These are phyloP conservation scores for Cardamine occulta DNA, from an alignment of 345 rosid species.

Conservation along the genomic window DNA sequence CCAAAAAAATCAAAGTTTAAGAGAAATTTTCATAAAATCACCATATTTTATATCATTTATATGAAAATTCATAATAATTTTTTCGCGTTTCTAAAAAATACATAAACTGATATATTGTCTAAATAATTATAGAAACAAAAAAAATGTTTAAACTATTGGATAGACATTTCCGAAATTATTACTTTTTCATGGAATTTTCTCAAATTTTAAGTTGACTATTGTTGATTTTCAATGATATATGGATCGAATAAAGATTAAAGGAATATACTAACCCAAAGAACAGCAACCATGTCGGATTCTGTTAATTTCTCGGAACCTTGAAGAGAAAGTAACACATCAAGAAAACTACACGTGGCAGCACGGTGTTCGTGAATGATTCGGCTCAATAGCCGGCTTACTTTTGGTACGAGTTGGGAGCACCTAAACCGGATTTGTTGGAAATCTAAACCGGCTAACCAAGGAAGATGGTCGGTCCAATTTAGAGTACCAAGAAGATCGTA, in stretches of 20 bases:
- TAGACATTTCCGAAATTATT: not conserved
- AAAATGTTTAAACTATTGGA: not conserved
- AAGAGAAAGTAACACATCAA: slow-evolving; percentile 66
- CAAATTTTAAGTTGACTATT: not conserved
- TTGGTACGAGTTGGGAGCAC: slow-evolving; percentile 68
- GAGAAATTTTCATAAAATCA: not conserved
- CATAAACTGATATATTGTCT: not conserved
- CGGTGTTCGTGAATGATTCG: slow-evolving; percentile 57
- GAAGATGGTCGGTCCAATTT: slow-evolving; percentile 78
- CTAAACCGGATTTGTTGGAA: slow-evolving; percentile 67
- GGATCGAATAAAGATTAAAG: not conserved
- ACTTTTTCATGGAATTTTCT: not conserved
- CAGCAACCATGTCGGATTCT: slow-evolving; percentile 72
- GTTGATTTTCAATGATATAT: not conserved
- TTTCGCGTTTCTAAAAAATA: not conserved
- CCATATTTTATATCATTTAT: not conserved
- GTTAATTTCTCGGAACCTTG: slow-evolving; percentile 56
- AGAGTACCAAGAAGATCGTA: slow-evolving; percentile 65
- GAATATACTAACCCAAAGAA: slow-evolving; percentile 65
- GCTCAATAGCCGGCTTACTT: slow-evolving; percentile 59
- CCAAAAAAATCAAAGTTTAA: not conserved
- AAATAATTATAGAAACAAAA: not conserved
- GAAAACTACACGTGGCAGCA: slow-evolving; percentile 52
- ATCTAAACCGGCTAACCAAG: slow-evolving; percentile 68
- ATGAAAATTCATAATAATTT: not conserved